Conservation (phyloP, 108 stramenopile genomes). For the Nannochloropsis oceanica region DNA sequence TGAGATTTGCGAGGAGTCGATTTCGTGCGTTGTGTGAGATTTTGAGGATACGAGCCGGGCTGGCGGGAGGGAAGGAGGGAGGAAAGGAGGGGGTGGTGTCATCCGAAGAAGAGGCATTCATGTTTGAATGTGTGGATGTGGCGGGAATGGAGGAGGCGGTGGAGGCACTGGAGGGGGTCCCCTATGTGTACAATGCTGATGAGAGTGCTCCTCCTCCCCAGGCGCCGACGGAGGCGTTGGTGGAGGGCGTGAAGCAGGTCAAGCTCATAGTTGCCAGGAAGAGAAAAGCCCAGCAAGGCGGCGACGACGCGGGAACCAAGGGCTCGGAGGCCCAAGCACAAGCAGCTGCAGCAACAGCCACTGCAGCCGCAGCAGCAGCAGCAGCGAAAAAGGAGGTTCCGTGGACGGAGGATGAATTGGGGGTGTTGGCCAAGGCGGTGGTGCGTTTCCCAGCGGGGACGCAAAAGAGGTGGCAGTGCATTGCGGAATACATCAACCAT, state of each 20-base stretch:
- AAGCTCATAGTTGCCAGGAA: background rate
- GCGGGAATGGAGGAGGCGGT: background rate
- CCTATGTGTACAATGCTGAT: background rate
- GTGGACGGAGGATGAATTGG: constrained; percentile 77
- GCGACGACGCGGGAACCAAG: no score
- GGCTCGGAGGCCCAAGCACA: no score
- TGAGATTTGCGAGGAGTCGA: background rate
- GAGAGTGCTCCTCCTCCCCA: background rate
- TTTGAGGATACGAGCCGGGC: background rate
- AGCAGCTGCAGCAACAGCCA: no score
- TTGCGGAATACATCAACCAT: constrained; percentile 61
- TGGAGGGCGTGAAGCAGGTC: background rate
- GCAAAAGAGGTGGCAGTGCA: constrained; percentile 80
- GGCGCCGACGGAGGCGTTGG: background rate
- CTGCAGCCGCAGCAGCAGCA: no score
- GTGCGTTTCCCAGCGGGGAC: constrained; percentile 83
- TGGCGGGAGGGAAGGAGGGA: background rate
- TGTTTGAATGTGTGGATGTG: background rate
- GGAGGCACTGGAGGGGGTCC: background rate
- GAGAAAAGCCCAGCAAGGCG: background rate
- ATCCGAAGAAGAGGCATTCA: background rate
- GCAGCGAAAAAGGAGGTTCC: background rate
- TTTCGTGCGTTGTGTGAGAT: background rate
- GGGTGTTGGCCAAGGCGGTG: constrained; percentile 74
- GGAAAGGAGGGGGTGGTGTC: background rate